Base-by-base conservation (phyloP, 139 green algal species). In the Gonium pectorale region DNA sequence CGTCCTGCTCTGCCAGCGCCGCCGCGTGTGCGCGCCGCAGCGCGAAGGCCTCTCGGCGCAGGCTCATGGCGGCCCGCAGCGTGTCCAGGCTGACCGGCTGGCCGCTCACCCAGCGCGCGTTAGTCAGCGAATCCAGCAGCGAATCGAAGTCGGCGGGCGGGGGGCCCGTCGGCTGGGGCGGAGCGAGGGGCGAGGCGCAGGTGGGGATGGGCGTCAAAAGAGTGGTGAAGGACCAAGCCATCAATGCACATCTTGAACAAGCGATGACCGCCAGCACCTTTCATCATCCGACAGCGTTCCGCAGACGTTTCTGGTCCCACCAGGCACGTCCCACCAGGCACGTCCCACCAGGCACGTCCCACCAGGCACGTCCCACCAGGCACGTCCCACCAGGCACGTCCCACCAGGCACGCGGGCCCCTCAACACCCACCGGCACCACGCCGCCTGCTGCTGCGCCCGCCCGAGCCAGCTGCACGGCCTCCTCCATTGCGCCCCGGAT, bases 51-150 rank as follows among this genome's bases (percentile, higher is more conserved):
- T 84, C 78, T 26, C 78, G n/a, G 33, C 78, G 44, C 44, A 84
- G 63, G 26, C 33, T 46, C 44, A 84, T 11, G 4, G 44, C 78
- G 11, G 63, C 66, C 0, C 63, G 44, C 62, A 84, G 78, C 11
- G 78, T 84, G 31, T 74, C 78, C 7, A 17, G 0, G 43, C 62
- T 75, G 31, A 84, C 75, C 22, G 75, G 78, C 63, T 84, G 78
- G 27, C 78, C 78, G 33, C 62, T 41, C 44, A 66, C 62, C 78
- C 78, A 84, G 21, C 63, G 62, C 3, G 78, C 78, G 26, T 69
- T 62, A 9, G 43, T 74, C n/a, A 84, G 63, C 24, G 78, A 21
- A 3, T 75, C 78, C 22, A 84, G 62, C 78, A 84, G 35, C 19
- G 62, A 49, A 15, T 84, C 78, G 22, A 84, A 75, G 33, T 84